Evolutionary conservation across 768 basidiomycete species (phyloP).

Genomic region (Crepidotus variabilis): DNA sequence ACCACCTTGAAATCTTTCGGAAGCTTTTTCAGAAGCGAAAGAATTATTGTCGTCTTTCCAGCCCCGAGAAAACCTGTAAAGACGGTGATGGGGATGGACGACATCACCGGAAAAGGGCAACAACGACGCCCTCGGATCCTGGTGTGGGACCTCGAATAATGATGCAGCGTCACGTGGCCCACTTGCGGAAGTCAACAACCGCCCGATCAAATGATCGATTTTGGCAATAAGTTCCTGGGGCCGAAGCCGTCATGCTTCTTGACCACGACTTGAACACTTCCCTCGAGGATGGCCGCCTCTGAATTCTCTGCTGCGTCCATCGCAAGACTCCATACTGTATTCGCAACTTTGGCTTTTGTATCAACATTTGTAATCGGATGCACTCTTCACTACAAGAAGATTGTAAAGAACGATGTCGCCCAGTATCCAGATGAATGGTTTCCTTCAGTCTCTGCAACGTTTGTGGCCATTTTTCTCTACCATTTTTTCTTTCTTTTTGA

Average conservation of each 20-base stretch:
- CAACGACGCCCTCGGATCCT: no score
- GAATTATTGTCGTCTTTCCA: slow-evolving; percentile 78
- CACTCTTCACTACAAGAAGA: slow-evolving; percentile 72
- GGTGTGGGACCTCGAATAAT: no score
- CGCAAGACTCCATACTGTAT: slow-evolving; percentile 59
- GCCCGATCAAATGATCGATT: background rate
- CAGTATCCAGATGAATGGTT: slow-evolving; percentile 88
- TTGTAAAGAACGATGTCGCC: slow-evolving; percentile 82
- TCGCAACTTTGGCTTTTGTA: slow-evolving; percentile 64
- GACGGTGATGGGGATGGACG: slow-evolving; percentile 80
- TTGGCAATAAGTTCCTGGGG: background rate
- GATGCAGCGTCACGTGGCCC: no score
- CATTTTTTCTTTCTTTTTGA: slow-evolving; percentile 3
- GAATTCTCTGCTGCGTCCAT: slow-evolving; percentile 48
- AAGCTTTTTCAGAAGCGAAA: slow-evolving; percentile 77
- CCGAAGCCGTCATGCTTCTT: background rate
- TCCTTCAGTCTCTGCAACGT: slow-evolving; percentile 87
- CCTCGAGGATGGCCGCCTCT: slow-evolving; percentile 6
- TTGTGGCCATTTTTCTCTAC: slow-evolving; percentile 21
- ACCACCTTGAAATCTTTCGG: slow-evolving; percentile 87
- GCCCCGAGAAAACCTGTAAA: slow-evolving; percentile 94
- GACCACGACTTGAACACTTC: slow-evolving; percentile 9
- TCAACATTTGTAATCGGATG: slow-evolving; percentile 62
- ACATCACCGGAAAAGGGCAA: slow-evolving; percentile 7
- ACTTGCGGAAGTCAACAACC: no score